Conservation (phyloP, 768 basidiomycete genomes). For the Boletus vinaceobasis region DNA sequence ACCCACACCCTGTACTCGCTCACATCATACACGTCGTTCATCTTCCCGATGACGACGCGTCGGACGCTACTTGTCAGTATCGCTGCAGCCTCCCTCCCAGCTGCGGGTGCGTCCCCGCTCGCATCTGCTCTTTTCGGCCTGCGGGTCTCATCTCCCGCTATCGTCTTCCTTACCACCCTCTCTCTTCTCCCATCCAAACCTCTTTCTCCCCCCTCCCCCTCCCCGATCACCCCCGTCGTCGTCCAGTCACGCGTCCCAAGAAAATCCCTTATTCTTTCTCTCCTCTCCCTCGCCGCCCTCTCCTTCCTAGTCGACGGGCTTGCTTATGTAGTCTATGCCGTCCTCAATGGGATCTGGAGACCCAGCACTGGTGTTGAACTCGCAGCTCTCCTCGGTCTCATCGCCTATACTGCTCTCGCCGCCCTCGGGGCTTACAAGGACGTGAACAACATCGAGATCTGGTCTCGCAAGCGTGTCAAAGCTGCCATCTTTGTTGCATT, state of each 20-base stretch:
- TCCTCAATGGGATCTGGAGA: constrained; percentile 67
- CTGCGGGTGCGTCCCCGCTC: constrained; percentile 19
- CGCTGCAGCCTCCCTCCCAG: constrained; percentile 22
- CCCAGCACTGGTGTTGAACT: constrained; percentile 60
- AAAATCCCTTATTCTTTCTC: constrained; percentile 65
- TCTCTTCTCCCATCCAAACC: constrained; percentile 55
- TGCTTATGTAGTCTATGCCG: constrained; percentile 60
- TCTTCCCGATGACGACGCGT: constrained; percentile 25
- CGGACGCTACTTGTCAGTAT: constrained; percentile 17
- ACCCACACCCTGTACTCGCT: neutral
- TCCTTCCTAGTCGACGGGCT: constrained; percentile 79
- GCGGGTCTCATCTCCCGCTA: constrained; percentile 63
- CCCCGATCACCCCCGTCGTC: constrained; percentile 75
- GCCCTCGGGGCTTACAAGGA: constrained; percentile 80
- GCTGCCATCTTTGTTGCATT: constrained; percentile 51
- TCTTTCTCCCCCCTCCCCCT: constrained; percentile 40
- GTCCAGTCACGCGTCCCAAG: constrained; percentile 72
- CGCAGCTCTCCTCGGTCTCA: constrained; percentile 63
- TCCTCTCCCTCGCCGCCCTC: constrained; percentile 66
- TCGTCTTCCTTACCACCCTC: constrained; percentile 59
- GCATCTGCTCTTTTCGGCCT: constrained; percentile 48
- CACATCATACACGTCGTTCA: neutral
- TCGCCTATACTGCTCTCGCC: constrained; percentile 69
- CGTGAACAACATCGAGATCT: constrained; percentile 63
- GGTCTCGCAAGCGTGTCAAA: constrained; percentile 60